Base-by-base conservation (phyloP, 768 basidiomycete species). In the Phaeolepiota aurea region DNA sequence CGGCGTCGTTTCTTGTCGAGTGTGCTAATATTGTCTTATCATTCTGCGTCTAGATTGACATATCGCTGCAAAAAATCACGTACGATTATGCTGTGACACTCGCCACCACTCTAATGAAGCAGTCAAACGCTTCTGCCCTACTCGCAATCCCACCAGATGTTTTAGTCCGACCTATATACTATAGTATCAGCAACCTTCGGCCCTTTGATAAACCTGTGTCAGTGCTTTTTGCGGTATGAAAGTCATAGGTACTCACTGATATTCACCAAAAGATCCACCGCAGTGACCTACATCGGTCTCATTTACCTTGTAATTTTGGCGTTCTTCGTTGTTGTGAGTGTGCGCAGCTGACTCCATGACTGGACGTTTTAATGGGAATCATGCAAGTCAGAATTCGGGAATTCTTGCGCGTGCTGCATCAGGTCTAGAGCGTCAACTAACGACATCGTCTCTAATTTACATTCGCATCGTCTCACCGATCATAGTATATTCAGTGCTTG, bases 161-260 rank as follows among this genome's bases (percentile, higher is more conserved):
- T 2, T 53, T 82, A 19, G 55, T 66, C 1, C 42, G 62, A 9
- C 78, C 82, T 1, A 51, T 79, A 4, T 60, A 52, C 23, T 82
- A 71, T 47, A 66, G 55, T 1, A 34, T 76, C 5, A 31, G 61
- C 38, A 80, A 82, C 44, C 42, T 77, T 1, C 56, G 65, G n/a
- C 77, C 82, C 0, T 83, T 81, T 42, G 68, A 81, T 45, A 54
- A 69, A 10, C 72, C 78, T 16, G 70, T 75, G 76, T 80, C 58
- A 12, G 74, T 59, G 3, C 33, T 14, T 15, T 20, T 4, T 9
- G 42, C 40, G 19, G 22, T 3, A 15, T 18, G 9, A 13, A 19
- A 23, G 33, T n/a, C 37, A 30, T n/a, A n/a, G n/a, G 20, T 19
- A 23, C 4, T 15, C 15, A 28, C n/a, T 12, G 12, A 9, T 21